These are phyloP conservation scores for Gossypium lobatum DNA, from an alignment of 441 rosid species.

Conservation along the genomic window DNA sequence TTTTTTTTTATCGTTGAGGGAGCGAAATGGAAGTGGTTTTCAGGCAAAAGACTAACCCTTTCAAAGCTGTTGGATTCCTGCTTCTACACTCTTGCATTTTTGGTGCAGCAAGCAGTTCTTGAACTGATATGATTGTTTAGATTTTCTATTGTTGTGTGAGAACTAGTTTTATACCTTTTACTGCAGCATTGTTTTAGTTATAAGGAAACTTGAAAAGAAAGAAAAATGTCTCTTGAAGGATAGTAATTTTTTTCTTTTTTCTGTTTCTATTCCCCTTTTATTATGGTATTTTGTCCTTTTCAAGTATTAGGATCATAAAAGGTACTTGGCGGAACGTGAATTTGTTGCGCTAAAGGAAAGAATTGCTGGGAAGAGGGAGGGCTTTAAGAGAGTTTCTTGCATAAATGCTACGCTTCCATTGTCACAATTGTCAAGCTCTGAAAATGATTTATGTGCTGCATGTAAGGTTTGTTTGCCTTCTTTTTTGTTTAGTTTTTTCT, in stretches of 20 bases:
- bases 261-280: neutral
- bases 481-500: neutral
- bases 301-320: conserved; percentile 85
- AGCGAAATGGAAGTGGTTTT: neutral
- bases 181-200: neutral
- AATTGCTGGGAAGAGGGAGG: conserved; percentile 55
- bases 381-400: conserved; percentile 66
- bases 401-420: conserved; percentile 75
- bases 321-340: conserved; percentile 69
- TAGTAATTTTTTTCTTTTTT: neutral
- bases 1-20: neutral
- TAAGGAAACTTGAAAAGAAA: neutral
- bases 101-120: neutral
- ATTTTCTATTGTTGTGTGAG: neutral
- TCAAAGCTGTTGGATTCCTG: neutral
- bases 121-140: neutral
- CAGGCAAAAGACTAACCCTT: neutral
- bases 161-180: neutral
- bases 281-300: conserved; percentile 30
- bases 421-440: conserved; percentile 39
- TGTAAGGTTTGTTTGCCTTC: conserved; percentile 67
- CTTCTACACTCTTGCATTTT: neutral
- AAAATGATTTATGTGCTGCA: conserved; percentile 50
- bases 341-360: conserved; percentile 86
- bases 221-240: neutral